These are phyloP conservation scores for Alternaria ethzedia DNA, from an alignment of 2,329 filamentous ascomycete species.

Conservation along the genomic window DNA sequence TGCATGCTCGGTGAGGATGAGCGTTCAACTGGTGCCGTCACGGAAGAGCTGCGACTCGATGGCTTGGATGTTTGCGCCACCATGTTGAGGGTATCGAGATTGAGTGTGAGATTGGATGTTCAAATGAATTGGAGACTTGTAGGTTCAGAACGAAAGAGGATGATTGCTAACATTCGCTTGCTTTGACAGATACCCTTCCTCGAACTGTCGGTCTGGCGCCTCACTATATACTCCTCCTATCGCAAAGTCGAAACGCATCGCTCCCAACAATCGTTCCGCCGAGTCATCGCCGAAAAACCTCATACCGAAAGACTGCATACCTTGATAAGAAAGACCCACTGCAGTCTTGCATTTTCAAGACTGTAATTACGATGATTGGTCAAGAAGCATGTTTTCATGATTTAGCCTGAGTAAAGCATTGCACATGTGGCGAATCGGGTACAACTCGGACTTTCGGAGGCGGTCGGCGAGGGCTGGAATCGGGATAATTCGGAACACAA, in stretches of 20 bases:
- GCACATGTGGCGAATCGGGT: conserved; percentile 5
- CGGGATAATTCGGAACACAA: background rate
- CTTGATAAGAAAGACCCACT: background rate
- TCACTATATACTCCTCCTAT: background rate
- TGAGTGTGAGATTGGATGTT: background rate
- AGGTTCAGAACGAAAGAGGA: background rate
- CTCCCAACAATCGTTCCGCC: conserved; percentile 7
- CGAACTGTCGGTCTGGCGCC: background rate
- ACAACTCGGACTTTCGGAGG: conserved; percentile 15
- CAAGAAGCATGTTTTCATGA: background rate
- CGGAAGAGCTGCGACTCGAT: conserved; percentile 10
- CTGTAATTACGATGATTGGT: background rate
- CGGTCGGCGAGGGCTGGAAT: conserved; percentile 9
- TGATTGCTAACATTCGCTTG: background rate
- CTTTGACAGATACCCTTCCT: background rate
- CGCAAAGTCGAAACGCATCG: background rate
- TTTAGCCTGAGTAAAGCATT: background rate
- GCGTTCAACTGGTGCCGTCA: background rate
- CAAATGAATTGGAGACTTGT: background rate
- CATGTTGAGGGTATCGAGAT: conserved; percentile 1
- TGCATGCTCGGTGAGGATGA: conserved; percentile 1
- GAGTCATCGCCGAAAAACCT: conserved; percentile 20
- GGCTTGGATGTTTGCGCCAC: conserved; percentile 7
- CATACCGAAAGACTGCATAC: background rate
- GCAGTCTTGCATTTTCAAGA: background rate